Conservation (phyloP, 2,329 filamentous ascomycete species). For the Endoconidiophora polonica region DNA sequence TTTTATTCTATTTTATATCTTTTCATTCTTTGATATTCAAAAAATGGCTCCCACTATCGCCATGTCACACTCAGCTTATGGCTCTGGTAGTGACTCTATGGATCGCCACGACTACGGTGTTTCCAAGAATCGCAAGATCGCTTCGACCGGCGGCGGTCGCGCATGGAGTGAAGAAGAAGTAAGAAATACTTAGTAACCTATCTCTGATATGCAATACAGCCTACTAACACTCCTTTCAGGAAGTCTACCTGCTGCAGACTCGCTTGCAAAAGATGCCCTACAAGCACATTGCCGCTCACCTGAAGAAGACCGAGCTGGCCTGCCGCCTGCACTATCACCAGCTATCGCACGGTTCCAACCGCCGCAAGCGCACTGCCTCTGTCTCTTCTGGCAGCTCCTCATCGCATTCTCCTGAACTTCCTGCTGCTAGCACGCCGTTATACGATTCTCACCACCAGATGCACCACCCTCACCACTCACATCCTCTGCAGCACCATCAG, state of each 20-base stretch:
- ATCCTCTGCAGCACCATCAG: constrained; percentile 19
- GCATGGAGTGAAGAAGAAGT: constrained; percentile 82
- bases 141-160: constrained; percentile 57
- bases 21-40: background rate
- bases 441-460: no score
- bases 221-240: constrained; percentile 30
- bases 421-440: constrained; percentile 28
- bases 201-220: background rate
- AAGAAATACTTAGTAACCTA: constrained; percentile 17
- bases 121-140: constrained; percentile 48
- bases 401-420: constrained; percentile 34
- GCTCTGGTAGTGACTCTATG: constrained; percentile 26
- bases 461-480: no score
- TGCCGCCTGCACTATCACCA: constrained; percentile 81
- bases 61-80: constrained; percentile 17
- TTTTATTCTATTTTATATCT: background rate
- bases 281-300: constrained; percentile 70
- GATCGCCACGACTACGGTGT: constrained; percentile 43
- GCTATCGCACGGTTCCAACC: constrained; percentile 65
- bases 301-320: constrained; percentile 77
- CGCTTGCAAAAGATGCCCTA: constrained; percentile 80
- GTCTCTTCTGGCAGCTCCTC: constrained; percentile 48
- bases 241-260: constrained; percentile 68
- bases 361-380: constrained; percentile 59
- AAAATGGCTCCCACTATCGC: constrained; percentile 35